Evolutionary conservation across 2,329 filamentous ascomycete genomes (phyloP).

Genomic region (Cryphonectria japonica): DNA sequence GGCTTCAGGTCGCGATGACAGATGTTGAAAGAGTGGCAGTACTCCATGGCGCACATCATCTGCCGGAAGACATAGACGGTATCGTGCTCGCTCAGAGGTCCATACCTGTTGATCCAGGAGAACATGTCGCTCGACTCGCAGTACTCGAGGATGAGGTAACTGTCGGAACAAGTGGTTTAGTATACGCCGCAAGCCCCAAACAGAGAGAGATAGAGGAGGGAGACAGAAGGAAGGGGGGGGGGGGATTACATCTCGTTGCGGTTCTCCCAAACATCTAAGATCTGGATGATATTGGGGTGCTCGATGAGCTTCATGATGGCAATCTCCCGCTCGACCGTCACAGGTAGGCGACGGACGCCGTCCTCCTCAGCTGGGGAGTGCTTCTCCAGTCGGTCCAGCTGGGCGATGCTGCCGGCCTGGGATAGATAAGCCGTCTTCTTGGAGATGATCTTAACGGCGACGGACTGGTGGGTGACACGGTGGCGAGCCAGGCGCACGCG

Average conservation of each 20-base stretch:
- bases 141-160: slow-evolving; percentile 93
- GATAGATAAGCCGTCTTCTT: slow-evolving; percentile 79
- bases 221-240: no score
- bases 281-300: slow-evolving; percentile 89
- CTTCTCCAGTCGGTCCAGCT: slow-evolving; percentile 74
- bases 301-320: slow-evolving; percentile 96
- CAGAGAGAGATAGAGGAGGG: no score
- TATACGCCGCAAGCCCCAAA: background rate
- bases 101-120: slow-evolving; percentile 76
- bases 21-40: slow-evolving; percentile 93
- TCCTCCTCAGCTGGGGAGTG: slow-evolving; percentile 58
- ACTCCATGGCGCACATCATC: slow-evolving; percentile 87
- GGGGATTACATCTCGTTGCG: slow-evolving; percentile 78
- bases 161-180: slow-evolving; percentile 43
- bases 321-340: slow-evolving; percentile 91
- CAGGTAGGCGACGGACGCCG: slow-evolving; percentile 74
- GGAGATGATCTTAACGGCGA: slow-evolving; percentile 94
- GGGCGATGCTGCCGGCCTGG: slow-evolving; percentile 82
- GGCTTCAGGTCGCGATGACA: slow-evolving; percentile 96
- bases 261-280: slow-evolving; percentile 99
- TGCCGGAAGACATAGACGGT: slow-evolving; percentile 88
- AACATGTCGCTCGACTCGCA: slow-evolving; percentile 82
- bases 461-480: slow-evolving; percentile 74
- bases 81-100: slow-evolving; percentile 77
- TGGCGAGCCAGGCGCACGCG: slow-evolving; percentile 87